A percentile compares a stretch with the other conserved stretches of the same genome.
Conservation (phyloP, 495 filamentous ascomycete genomes). For the Penicillium angulare region DNA sequence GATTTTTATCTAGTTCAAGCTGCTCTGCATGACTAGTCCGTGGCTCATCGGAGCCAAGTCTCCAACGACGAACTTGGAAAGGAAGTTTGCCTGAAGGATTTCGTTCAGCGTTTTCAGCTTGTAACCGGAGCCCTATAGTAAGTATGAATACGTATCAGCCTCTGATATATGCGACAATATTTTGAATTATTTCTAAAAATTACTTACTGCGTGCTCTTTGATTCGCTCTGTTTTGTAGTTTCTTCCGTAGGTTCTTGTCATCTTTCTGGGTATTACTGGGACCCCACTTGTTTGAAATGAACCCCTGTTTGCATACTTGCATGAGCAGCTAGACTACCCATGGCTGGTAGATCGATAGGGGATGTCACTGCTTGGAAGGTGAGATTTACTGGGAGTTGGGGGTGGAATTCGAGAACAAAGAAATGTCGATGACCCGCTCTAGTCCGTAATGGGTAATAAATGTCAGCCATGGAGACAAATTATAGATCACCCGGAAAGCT, state of each 20-base stretch:
- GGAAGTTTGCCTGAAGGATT: neutral
- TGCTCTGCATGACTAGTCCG: neutral
- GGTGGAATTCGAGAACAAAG: too few relatives aligned
- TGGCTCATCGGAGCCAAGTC: neutral
- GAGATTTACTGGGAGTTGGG: too few relatives aligned
- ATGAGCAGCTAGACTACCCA: too few relatives aligned
- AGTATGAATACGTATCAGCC: neutral
- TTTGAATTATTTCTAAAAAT: too few relatives aligned
- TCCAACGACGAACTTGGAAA: conserved; percentile 5
- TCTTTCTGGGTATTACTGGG: neutral
- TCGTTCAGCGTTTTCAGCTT: neutral
- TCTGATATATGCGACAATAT: too few relatives aligned
- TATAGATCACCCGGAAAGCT: neutral
- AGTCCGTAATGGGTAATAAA: conserved; percentile 3
- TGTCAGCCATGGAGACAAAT: neutral
- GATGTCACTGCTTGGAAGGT: too few relatives aligned
- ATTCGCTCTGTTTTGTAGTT: conserved; percentile 17
- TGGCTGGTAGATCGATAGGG: too few relatives aligned
- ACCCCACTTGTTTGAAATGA: too few relatives aligned
- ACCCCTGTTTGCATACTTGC: too few relatives aligned
- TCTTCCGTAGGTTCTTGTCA: conserved; percentile 8
- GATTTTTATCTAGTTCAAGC: too few relatives aligned
- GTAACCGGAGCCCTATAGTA: conserved; percentile 4
- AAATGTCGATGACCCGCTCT: too few relatives aligned
- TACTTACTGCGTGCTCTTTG: conserved; percentile 16